Evolutionary conservation across 768 basidiomycete species (phyloP).

Genomic region (Suillus subaureus): DNA sequence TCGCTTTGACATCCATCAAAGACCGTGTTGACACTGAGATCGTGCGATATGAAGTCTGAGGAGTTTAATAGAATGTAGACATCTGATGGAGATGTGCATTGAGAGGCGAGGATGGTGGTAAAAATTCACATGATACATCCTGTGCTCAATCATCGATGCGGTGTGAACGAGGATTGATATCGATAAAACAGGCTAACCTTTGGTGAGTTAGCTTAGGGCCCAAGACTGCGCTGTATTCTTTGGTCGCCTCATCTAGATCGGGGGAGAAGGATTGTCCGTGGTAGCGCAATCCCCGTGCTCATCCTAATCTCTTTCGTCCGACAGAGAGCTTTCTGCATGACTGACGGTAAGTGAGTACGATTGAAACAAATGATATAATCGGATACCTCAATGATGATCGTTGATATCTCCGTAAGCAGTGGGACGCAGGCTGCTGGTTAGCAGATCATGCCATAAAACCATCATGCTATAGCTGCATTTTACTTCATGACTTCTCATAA

Average conservation of each 20-base stretch:
- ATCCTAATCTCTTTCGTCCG: constrained; percentile 50
- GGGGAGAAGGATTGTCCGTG: constrained; percentile 57
- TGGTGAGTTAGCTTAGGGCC: constrained; percentile 96
- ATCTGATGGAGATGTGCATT: constrained; percentile 86
- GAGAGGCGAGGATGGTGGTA: constrained; percentile 80
- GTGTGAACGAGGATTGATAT: background rate
- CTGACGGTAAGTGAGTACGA: constrained; percentile 44
- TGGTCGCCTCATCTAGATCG: constrained; percentile 56
- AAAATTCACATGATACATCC: constrained; percentile 87
- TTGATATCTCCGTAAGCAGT: no score
- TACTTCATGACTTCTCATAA: no score
- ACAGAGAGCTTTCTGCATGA: constrained; percentile 56
- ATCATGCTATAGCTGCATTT: no score
- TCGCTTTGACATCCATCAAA: constrained; percentile 62
- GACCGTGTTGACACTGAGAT: constrained; percentile 58
- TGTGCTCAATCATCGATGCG: constrained; percentile 27
- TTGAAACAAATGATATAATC: constrained; percentile 24
- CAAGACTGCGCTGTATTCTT: constrained; percentile 82
- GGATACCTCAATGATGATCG: no score
- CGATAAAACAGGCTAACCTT: constrained; percentile 50
- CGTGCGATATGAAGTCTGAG: constrained; percentile 86
- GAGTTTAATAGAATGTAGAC: constrained; percentile 92
- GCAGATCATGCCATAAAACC: no score
- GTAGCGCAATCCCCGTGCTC: constrained; percentile 33
- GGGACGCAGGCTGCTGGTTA: no score